Evolutionary conservation across 2,329 filamentous ascomycete genomes (phyloP), one percentile per base, ranked within the genome.

Genomic region (Phaeoacremonium minimum): DNA sequence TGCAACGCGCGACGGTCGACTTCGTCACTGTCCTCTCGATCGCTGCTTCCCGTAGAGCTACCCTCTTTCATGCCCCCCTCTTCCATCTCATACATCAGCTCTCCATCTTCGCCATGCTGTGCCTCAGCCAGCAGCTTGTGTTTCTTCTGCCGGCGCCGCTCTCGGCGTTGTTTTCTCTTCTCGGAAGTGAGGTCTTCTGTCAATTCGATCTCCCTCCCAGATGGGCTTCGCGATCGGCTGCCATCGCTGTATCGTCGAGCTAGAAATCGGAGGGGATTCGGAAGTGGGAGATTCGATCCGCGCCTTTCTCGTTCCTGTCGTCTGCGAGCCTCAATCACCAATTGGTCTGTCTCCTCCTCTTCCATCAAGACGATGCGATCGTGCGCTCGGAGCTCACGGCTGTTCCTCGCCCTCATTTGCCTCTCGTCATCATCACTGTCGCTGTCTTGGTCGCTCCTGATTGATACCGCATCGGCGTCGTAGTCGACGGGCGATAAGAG

Each of bases 61-160:
- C 83, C 81, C 32, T 83, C 80, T 42, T 73, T 79, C 52, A 85
- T 74, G 3, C 72, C 76, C 2, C 88, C 87, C 55, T 89, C 84
- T 60, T 96, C 90, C 84, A 91, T 87, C 63, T 93, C 86, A 57
- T 87, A 90, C 82, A 95, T 87, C 51, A 94, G 67, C 57, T 82
- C 77, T 26, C 83, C 82, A 46, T 87, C 79, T 53, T 87, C 85
- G 37, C 80, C 80, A 42, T 79, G 59, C 17, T 66, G 66, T 4
- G 77, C 77, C 35, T 74, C 65, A 37, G 69, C 64, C 48, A 71
- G 60, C 53, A 75, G 57, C 45, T 61, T 67, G 43, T 72, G 70
- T 62, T 64, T 70, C 60, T 76, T 78, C 49, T 68, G 64, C 46
- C 64, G 61, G 36, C 76, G 64, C 52, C 75, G 65, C 29, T 66